A percentile compares a stretch with the other conserved stretches of the same genome.
phyloP scores from a whole-genome alignment of 345 rosid genomes.

The Punica granatum region DNA sequence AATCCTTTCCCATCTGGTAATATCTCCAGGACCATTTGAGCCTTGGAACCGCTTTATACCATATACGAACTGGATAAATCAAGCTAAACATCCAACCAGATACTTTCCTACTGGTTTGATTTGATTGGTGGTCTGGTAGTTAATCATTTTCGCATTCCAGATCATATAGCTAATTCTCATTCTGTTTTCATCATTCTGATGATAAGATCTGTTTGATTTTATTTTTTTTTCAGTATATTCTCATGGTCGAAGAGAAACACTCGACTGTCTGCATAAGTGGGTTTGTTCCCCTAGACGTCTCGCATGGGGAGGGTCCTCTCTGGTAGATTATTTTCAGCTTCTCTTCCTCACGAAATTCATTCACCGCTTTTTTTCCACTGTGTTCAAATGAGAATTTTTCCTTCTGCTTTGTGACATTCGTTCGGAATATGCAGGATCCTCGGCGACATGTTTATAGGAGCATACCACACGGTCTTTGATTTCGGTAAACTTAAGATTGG shows the following conservation, averaged over 20 bases:
- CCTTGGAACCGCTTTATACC: too few species aligned
- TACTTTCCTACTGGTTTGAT: too few species aligned
- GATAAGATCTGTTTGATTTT: not conserved
- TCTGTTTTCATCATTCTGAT: not conserved
- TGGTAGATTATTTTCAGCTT: conserved; percentile 25
- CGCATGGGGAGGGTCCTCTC: conserved; percentile 38
- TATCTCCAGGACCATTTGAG: too few species aligned
- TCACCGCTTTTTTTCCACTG: not conserved
- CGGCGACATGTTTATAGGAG: conserved; percentile 45
- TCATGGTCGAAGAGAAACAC: conserved; percentile 28
- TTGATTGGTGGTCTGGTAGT: not conserved
- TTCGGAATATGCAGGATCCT: conserved; percentile 34
- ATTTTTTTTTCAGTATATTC: conserved; percentile 25
- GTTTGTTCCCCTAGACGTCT: conserved; percentile 36
- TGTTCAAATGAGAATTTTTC: not conserved
- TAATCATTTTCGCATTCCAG: not conserved
- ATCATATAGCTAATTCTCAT: not conserved
- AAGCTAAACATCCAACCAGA: too few species aligned
- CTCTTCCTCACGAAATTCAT: not conserved
- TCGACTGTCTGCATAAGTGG: conserved; percentile 41
- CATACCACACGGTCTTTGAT: conserved; percentile 58
- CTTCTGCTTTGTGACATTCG: not conserved
- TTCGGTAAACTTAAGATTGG: conserved; percentile 42
- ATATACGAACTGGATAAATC: too few species aligned
- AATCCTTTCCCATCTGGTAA: too few species aligned